A percentile compares a stretch with the other conserved stretches of the same genome.
These are phyloP conservation scores for Neurospora sublineolata DNA, from an alignment of 495 filamentous ascomycete genomes.

Conservation along the genomic window DNA sequence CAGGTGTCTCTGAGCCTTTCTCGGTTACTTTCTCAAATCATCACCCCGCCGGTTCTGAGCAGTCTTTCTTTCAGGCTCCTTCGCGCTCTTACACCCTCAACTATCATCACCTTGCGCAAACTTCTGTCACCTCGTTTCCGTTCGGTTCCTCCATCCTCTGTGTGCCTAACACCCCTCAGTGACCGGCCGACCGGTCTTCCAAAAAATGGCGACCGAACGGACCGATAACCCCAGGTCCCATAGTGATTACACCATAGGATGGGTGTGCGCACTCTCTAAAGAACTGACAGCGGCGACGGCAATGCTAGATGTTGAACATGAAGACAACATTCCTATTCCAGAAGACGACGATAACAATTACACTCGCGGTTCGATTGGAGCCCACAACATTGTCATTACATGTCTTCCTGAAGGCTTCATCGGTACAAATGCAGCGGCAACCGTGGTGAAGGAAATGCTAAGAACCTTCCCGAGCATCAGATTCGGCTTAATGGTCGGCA, in stretches of 20 bases:
- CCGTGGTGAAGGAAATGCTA: slow-evolving; percentile 22
- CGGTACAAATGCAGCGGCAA: slow-evolving; percentile 23
- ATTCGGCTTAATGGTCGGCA: slow-evolving; percentile 38
- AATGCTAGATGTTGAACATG: background rate
- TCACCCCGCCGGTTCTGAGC: background rate
- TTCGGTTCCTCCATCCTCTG: accelerated
- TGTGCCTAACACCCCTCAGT: background rate
- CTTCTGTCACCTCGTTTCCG: accelerated
- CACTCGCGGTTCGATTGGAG: slow-evolving; percentile 28
- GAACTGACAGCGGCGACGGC: background rate
- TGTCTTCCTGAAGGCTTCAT: slow-evolving; percentile 25
- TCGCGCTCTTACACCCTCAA: background rate
- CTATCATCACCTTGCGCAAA: background rate
- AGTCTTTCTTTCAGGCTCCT: background rate
- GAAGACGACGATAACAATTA: slow-evolving; percentile 19
- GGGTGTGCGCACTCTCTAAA: background rate
- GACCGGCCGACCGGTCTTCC: background rate
- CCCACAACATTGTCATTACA: slow-evolving; percentile 34
- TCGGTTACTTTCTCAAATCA: background rate
- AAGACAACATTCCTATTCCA: background rate
- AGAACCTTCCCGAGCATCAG: slow-evolving; percentile 29
- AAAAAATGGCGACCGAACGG: background rate
- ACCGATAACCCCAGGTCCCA: background rate
- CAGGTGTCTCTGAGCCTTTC: background rate
- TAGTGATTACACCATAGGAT: background rate